Evolutionary conservation across 805 yeast species (phyloP), one percentile per base, ranked within the genome.

Genomic region (Wickerhamiella brachini): DNA sequence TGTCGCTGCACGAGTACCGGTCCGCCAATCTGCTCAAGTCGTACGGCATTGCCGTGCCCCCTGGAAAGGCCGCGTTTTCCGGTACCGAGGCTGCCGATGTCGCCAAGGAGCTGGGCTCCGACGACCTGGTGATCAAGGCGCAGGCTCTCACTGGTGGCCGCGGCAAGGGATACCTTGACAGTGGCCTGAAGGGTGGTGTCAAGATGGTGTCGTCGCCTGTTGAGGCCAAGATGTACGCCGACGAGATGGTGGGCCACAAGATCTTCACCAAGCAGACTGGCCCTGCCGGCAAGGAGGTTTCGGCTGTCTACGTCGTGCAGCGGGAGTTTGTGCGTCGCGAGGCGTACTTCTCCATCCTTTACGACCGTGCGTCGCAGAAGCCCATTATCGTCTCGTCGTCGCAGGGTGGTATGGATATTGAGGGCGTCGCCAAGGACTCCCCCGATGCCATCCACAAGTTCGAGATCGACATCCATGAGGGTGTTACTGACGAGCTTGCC

Each of bases 331-430:
- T 93, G 54, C 76, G 81, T 63, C 88, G 94, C 61, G 99, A 93
- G 75, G 95, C 97, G 53, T 93, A 93, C 73, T 71, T 93, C 59
- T 95, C 97, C 56, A 87, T 93, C 60, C 77, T 93, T 61, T 79
- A 89, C 84, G 97, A 93, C 77, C 87, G 99, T 75, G 78, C 81
- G 60, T 78, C 83, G 59, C 95, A 89, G 72, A 74, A 78, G 60
- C 95, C 97, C 54, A 76, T 93, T 72, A 85, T 93, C 65, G 95
- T 93, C 57, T 96, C 96, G 48, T 88, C 97, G 34, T 75, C 94
- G 57, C 93, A 93, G 74, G 99, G 99, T 75, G 99, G 99, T 76
- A 89, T 93, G 95, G 96, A 93, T 74, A 93, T 93, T 65, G 99
- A 93, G 77, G 95, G 95, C 68, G 97, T 93, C 61, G 99, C 98